Evolutionary conservation across 331 rosid genomes (phyloP).

Genomic region (Acacia concinna): DNA sequence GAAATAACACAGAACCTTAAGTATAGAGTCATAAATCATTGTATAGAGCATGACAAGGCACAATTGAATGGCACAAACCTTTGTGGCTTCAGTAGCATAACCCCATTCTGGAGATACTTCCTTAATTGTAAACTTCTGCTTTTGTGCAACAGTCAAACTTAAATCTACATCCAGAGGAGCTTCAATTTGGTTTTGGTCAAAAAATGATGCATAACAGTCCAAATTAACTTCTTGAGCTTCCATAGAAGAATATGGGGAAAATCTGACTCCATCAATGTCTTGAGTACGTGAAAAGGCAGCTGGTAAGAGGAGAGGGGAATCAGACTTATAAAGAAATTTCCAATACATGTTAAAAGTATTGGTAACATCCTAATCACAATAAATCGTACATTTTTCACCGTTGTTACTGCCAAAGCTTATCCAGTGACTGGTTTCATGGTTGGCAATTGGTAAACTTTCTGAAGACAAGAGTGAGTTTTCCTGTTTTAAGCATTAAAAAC

Average conservation of each 20-base stretch:
- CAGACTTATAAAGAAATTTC: slow-evolving; percentile 32
- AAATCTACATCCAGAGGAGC: slow-evolving; percentile 45
- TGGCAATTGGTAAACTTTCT: slow-evolving; percentile 41
- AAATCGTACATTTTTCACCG: slow-evolving; percentile 50
- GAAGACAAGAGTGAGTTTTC: slow-evolving; percentile 41
- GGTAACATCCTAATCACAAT: slow-evolving; percentile 18
- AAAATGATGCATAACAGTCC: slow-evolving; percentile 37
- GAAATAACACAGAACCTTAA: slow-evolving; percentile 22
- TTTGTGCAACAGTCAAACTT: slow-evolving; percentile 57
- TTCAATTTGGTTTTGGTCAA: slow-evolving; percentile 55
- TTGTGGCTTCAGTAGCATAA: slow-evolving; percentile 66
- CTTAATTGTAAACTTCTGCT: slow-evolving; percentile 68
- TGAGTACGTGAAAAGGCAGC: slow-evolving; percentile 44
- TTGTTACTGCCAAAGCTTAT: slow-evolving; percentile 37
- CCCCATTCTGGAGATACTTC: slow-evolving; percentile 88
- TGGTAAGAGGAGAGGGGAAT: slow-evolving; percentile 41
- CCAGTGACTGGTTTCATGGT: slow-evolving; percentile 50
- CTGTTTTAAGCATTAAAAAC: slow-evolving; percentile 45
- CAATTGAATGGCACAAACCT: slow-evolving; percentile 52
- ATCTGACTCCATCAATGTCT: slow-evolving; percentile 34
- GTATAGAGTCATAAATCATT: slow-evolving; percentile 23
- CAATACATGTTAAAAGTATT: slow-evolving; percentile 11
- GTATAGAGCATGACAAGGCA: neutral
- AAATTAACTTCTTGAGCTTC: slow-evolving; percentile 45
- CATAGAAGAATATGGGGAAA: slow-evolving; percentile 42